These are phyloP conservation scores for Effrenium voratum DNA, from an alignment of 73 alveolate genomes.

Conservation along the genomic window DNA sequence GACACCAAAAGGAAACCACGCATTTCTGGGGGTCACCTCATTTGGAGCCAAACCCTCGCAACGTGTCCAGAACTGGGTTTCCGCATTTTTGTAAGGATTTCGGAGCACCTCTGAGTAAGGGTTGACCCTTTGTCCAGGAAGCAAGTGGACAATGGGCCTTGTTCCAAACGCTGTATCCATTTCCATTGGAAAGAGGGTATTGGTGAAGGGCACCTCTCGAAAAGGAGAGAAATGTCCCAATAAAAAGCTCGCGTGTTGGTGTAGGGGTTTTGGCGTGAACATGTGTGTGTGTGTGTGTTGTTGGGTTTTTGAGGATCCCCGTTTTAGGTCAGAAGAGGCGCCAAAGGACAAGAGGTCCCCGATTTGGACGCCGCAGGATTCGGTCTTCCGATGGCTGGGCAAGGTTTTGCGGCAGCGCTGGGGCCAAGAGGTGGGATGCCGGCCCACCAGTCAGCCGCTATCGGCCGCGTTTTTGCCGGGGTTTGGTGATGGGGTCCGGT, in stretches of 20 bases:
- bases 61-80: too few relatives aligned
- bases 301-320: neutral
- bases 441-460: neutral
- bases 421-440: neutral
- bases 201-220: too few relatives aligned
- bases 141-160: too few relatives aligned
- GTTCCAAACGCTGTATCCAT: too few relatives aligned
- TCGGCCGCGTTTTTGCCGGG: neutral
- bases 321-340: neutral
- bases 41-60: too few relatives aligned
- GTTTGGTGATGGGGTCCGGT: neutral
- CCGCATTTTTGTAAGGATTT: too few relatives aligned
- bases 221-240: too few relatives aligned
- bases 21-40: too few relatives aligned
- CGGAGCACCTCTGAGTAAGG: too few relatives aligned
- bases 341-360: neutral
- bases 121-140: too few relatives aligned
- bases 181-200: too few relatives aligned
- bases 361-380: neutral
- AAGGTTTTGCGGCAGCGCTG: conserved; percentile 11
- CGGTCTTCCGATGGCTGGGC: conserved; percentile 56
- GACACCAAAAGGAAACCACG: too few relatives aligned
- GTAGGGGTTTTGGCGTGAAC: neutral
- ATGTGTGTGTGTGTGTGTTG: neutral
- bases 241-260: neutral